Evolutionary conservation across 1,139 yeast genomes (phyloP).

Genomic region (Nematodospora anomalae): DNA sequence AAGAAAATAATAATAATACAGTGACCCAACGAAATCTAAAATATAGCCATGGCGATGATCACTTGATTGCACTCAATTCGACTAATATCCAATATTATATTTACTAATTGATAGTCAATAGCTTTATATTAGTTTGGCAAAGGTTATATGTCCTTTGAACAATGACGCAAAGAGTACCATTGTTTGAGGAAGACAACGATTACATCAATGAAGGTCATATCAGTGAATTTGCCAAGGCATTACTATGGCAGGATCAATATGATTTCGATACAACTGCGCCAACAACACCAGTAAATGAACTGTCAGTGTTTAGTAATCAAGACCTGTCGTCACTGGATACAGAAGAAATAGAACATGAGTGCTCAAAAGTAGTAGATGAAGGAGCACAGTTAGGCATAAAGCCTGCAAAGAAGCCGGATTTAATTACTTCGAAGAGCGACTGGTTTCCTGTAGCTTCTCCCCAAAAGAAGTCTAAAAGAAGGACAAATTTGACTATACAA

Average conservation of each 20-base stretch:
- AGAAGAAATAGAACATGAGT: slow-evolving; percentile 5
- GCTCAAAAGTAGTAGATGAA: slow-evolving; percentile 5
- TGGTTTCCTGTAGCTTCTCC: slow-evolving; percentile 56
- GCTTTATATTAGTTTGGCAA: too few species aligned
- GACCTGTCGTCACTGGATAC: slow-evolving; percentile 7
- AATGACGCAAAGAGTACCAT: slow-evolving; percentile 11
- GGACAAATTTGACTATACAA: slow-evolving; percentile 13
- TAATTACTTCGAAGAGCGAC: slow-evolving; percentile 61
- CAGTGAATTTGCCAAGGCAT: slow-evolving; percentile 41
- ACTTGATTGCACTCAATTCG: too few species aligned
- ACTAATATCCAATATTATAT: too few species aligned
- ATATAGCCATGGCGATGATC: too few species aligned
- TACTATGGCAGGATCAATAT: slow-evolving; percentile 39
- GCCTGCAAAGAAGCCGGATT: slow-evolving; percentile 21
- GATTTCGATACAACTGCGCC: slow-evolving; percentile 18
- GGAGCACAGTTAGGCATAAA: slow-evolving; percentile 8
- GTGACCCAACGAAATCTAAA: too few species aligned
- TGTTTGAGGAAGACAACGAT: slow-evolving; percentile 34
- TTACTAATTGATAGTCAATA: too few species aligned
- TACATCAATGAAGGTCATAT: slow-evolving; percentile 40
- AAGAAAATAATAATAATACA: too few species aligned
- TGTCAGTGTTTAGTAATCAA: not conserved
- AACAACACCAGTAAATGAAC: slow-evolving; percentile 12
- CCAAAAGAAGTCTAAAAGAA: slow-evolving; percentile 6
- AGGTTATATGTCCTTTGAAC: too few species aligned